Percentiles rank a stretch among this genome's conserved stretches.
phyloP scores from a whole-genome alignment of 805 yeast species.

The Candida pseudoglaebosa region DNA sequence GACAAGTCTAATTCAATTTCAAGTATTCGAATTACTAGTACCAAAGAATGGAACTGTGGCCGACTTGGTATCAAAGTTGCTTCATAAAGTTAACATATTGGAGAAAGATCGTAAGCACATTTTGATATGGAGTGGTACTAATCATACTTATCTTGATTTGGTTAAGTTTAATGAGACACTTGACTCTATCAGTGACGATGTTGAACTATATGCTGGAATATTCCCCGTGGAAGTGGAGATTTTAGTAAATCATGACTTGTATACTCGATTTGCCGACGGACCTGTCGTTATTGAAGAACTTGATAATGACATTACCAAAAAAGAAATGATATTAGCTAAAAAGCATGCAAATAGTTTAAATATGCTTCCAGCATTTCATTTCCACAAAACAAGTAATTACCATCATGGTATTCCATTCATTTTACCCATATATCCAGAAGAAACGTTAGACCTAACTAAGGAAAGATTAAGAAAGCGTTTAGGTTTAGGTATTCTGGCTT shows the following conservation, averaged over 20 bases:
- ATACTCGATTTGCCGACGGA: constrained; percentile 19
- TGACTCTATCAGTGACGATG: constrained; percentile 29
- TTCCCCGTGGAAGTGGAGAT: constrained; percentile 42
- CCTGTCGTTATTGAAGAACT: constrained; percentile 20
- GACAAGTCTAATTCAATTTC: constrained; percentile 64
- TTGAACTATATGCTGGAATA: constrained; percentile 37
- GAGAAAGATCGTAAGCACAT: constrained; percentile 44
- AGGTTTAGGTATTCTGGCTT: constrained; percentile 77
- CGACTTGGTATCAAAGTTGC: constrained; percentile 51
- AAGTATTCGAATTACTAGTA: constrained; percentile 64
- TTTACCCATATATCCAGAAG: constrained; percentile 67
- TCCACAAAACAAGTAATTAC: constrained; percentile 60
- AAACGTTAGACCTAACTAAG: constrained; percentile 58
- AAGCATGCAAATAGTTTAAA: constrained; percentile 27
- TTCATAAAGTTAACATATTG: constrained; percentile 50
- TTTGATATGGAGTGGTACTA: constrained; percentile 55
- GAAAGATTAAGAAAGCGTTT: constrained; percentile 62
- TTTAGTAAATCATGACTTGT: constrained; percentile 32
- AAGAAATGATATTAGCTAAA: constrained; percentile 22
- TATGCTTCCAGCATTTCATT: constrained; percentile 70
- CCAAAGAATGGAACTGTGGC: constrained; percentile 55
- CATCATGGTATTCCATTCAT: constrained; percentile 85
- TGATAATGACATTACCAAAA: constrained; percentile 20
- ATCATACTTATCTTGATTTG: constrained; percentile 35
- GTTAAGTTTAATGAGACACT: constrained; percentile 33